Evolutionary conservation across 2,329 filamentous ascomycete genomes (phyloP).

Genomic region (Cladosporium cucumerinum): DNA sequence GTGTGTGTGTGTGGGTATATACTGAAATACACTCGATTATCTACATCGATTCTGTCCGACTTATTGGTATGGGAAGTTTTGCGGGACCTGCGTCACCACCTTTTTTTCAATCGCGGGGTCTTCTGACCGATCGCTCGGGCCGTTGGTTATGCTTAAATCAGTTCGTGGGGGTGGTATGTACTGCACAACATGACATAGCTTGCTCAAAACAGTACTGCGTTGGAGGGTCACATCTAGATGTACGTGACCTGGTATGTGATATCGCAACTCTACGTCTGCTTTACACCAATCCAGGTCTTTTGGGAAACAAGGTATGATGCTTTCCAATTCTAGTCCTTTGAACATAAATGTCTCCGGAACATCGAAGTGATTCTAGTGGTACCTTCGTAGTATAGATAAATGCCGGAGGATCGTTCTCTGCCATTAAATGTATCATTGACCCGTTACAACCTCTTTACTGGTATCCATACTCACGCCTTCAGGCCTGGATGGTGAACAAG

Average conservation of each 20-base stretch:
- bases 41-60: not conserved
- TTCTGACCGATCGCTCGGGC: slow-evolving; percentile 1
- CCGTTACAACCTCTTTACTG: no score
- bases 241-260: no score
- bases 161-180: not conserved
- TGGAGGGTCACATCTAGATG: not conserved
- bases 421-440: no score
- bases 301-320: not conserved
- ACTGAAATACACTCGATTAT: not conserved
- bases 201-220: not conserved
- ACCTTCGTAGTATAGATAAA: not conserved
- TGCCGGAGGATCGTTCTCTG: not conserved
- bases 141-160: slow-evolving; percentile 1
- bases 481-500: not conserved
- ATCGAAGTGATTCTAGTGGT: not conserved
- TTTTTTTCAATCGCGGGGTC: slow-evolving; percentile 5
- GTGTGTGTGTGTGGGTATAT: not conserved
- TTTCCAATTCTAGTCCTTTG: not conserved
- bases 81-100: slow-evolving; percentile 9
- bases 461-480: no score
- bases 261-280: no score
- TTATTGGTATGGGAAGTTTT: not conserved
- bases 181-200: not conserved
- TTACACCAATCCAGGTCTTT: no score
- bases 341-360: not conserved